Evolutionary conservation across 768 basidiomycete genomes (phyloP).

Genomic region (Tremella fuciformis): DNA sequence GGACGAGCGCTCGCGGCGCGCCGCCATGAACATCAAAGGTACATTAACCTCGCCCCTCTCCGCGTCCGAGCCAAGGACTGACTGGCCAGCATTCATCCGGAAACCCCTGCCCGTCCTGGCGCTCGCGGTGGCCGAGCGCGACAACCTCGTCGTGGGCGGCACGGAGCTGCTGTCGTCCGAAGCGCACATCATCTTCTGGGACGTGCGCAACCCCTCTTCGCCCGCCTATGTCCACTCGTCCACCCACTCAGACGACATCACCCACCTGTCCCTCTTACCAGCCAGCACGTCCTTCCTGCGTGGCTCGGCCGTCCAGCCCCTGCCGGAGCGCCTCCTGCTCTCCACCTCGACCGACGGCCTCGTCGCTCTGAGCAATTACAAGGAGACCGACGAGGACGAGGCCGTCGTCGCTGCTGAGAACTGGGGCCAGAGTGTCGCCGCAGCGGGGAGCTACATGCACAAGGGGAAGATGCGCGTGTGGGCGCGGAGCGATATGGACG

Average conservation of each 20-base stretch:
- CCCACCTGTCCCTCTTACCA: constrained; percentile 63
- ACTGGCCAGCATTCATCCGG: constrained; percentile 34
- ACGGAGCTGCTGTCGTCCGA: constrained; percentile 78
- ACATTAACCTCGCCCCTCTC: constrained; percentile 6
- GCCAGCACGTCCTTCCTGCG: constrained; percentile 37
- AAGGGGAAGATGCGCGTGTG: constrained; percentile 58
- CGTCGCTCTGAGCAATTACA: constrained; percentile 56
- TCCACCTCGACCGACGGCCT: constrained; percentile 83
- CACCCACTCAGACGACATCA: constrained; percentile 92
- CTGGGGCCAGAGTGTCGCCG: constrained; percentile 76
- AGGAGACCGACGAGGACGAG: constrained; percentile 83
- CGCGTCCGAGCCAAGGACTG: background rate
- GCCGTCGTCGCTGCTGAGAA: constrained; percentile 76
- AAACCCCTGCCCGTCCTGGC: constrained; percentile 45
- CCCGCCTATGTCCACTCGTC: constrained; percentile 74
- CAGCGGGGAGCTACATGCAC: constrained; percentile 63
- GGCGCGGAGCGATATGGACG: constrained; percentile 94
- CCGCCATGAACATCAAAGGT: constrained; percentile 46
- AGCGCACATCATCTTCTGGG: constrained; percentile 83
- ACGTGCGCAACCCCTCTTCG: constrained; percentile 70
- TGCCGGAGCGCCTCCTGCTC: constrained; percentile 59
- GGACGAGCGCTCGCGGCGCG: constrained; percentile 45
- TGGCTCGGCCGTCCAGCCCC: constrained; percentile 30
- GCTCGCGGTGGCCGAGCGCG: constrained; percentile 38
- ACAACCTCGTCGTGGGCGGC: constrained; percentile 70